Conservation (phyloP, 441 rosid species). For the Caryocar brasiliense region DNA sequence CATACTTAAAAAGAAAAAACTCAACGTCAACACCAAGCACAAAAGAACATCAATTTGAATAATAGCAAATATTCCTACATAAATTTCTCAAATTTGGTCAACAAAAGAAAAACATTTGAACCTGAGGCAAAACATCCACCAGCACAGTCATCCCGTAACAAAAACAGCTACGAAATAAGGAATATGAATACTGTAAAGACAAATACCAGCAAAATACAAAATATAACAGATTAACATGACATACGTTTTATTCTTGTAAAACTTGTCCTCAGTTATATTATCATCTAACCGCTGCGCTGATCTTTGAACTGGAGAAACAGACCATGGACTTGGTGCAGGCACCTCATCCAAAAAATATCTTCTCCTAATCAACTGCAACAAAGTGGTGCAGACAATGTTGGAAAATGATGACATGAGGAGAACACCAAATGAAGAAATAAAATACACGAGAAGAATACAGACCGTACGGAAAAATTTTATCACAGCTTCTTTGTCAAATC, state of each 20-base stretch:
- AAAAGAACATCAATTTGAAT: too few relatives aligned
- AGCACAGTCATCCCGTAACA: too few relatives aligned
- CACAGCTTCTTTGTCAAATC: slow-evolving; percentile 89
- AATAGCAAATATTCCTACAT: too few relatives aligned
- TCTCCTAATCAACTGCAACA: slow-evolving; percentile 76
- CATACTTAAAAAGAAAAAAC: too few relatives aligned
- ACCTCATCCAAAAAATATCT: slow-evolving; percentile 82
- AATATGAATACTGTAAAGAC: too few relatives aligned
- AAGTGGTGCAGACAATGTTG: slow-evolving; percentile 2
- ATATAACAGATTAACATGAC: background rate
- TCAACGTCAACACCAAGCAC: too few relatives aligned
- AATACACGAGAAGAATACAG: slow-evolving; percentile 9
- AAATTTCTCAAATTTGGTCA: too few relatives aligned
- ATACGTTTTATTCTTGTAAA: slow-evolving; percentile 58
- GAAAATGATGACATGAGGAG: background rate
- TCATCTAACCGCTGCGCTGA: slow-evolving; percentile 67
- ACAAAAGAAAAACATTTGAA: too few relatives aligned
- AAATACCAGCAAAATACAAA: background rate
- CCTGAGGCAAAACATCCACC: too few relatives aligned
- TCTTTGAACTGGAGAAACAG: slow-evolving; percentile 48
- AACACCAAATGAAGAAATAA: background rate
- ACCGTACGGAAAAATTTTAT: slow-evolving; percentile 76
- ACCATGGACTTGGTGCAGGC: slow-evolving; percentile 66
- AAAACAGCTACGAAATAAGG: too few relatives aligned
- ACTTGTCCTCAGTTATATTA: slow-evolving; percentile 48